Conservation (phyloP, 805 yeast species). For the Ogataea dorogensis region DNA sequence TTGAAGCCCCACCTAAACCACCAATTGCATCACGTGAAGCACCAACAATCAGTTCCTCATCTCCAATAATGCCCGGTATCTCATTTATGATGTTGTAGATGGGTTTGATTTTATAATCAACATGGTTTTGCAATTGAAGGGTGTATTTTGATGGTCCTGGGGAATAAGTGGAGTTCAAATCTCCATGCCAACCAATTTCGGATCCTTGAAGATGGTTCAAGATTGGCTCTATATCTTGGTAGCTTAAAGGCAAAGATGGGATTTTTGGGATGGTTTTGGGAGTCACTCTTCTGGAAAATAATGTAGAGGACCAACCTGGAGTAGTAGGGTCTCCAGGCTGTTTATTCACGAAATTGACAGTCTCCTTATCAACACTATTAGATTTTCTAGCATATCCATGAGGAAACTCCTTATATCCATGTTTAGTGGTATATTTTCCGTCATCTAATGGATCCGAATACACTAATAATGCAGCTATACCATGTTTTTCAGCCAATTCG, state of each 20-base stretch:
- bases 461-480: conserved; percentile 61
- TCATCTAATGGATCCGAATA: conserved; percentile 63
- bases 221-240: conserved; percentile 41
- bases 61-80: conserved; percentile 54
- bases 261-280: conserved; percentile 48
- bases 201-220: conserved; percentile 40
- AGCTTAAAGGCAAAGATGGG: conserved; percentile 53
- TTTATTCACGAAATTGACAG: conserved; percentile 55
- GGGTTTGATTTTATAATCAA: conserved; percentile 42
- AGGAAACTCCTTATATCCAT: conserved; percentile 61
- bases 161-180: conserved; percentile 42
- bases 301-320: conserved; percentile 63
- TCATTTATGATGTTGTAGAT: conserved; percentile 49
- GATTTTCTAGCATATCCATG: conserved; percentile 66
- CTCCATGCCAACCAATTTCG: conserved; percentile 39
- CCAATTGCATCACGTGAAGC: conserved; percentile 52
- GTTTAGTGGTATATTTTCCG: conserved; percentile 48
- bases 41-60: conserved; percentile 55
- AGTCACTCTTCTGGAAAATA: conserved; percentile 37
- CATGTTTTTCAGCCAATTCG: conserved; percentile 57
- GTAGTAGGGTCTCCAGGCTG: conserved; percentile 79
- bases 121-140: conserved; percentile 42
- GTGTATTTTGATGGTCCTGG: conserved; percentile 44
- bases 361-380: conserved; percentile 58
- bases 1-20: conserved; percentile 51